A percentile compares a stretch with the other conserved stretches of the same genome.
Evolutionary conservation across 2,329 filamentous ascomycete genomes (phyloP).

Genomic region (Aquanectria penicillioides): DNA sequence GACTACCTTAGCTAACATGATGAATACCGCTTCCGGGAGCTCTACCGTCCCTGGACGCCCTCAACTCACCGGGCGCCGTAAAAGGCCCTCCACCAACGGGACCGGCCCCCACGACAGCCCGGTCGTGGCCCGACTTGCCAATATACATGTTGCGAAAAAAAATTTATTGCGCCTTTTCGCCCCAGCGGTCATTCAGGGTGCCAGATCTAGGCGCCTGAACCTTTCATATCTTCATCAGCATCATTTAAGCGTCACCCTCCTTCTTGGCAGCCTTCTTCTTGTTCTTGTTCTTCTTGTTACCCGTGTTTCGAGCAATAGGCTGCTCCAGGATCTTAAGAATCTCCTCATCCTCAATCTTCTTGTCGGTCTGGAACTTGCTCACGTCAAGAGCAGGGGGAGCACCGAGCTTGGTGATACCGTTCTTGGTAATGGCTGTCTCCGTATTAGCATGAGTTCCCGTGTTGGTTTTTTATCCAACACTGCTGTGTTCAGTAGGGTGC

Average conservation of each 20-base stretch:
- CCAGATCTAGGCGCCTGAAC: slow-evolving; percentile 28
- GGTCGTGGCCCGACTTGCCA: slow-evolving; percentile 25
- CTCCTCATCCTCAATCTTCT: slow-evolving; percentile 98
- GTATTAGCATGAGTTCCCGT: slow-evolving; percentile 21
- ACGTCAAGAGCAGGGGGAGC: slow-evolving; percentile 80
- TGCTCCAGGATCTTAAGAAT: slow-evolving; percentile 93
- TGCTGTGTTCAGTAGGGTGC: not conserved
- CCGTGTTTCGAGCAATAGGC: slow-evolving; percentile 86
- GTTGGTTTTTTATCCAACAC: not conserved
- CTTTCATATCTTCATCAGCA: slow-evolving; percentile 16
- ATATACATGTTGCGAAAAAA: slow-evolving; percentile 32
- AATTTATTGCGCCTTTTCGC: slow-evolving; percentile 24
- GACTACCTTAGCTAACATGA: slow-evolving; percentile 31
- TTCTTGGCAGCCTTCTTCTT: slow-evolving; percentile 74
- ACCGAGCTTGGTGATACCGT: slow-evolving; percentile 88
- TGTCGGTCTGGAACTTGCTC: slow-evolving; percentile 89
- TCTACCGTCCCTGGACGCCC: slow-evolving; percentile 27
- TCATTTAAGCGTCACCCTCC: slow-evolving; percentile 48
- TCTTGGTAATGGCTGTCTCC: slow-evolving; percentile 89
- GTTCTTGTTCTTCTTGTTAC: slow-evolving; percentile 91
- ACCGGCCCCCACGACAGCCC: slow-evolving; percentile 28
- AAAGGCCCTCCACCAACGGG: slow-evolving; percentile 22
- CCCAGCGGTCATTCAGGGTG: slow-evolving; percentile 22
- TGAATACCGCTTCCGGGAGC: slow-evolving; percentile 28
- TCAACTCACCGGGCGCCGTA: slow-evolving; percentile 27